These are phyloP conservation scores for Micractinium sp. DNA, from an alignment of 139 green algal species.

Conservation along the genomic window DNA sequence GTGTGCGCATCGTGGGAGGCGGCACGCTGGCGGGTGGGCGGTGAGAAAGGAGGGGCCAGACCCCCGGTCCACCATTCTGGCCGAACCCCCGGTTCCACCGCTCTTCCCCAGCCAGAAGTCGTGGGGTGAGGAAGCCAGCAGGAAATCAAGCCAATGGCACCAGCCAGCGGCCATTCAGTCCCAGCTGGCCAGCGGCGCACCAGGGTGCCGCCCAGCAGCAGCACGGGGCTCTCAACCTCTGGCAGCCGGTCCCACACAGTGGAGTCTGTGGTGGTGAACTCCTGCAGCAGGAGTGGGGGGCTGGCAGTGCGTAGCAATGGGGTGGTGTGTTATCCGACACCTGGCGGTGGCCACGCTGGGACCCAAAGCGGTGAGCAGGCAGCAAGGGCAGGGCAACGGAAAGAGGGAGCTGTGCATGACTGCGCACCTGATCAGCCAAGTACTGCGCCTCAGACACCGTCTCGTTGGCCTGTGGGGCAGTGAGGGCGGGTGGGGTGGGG, in stretches of 20 bases:
- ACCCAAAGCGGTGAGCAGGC: no score
- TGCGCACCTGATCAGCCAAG: not conserved
- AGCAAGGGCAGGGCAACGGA: no score
- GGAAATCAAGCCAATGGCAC: not conserved
- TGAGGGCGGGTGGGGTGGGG: not conserved
- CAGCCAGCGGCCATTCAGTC: not conserved
- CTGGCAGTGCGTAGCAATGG: no score
- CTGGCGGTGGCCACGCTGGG: no score
- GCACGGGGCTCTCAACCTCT: not conserved
- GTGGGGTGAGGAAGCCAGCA: not conserved
- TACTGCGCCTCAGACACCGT: not conserved
- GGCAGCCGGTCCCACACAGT: slow-evolving; percentile 14
- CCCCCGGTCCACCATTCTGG: no score
- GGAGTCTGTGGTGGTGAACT: not conserved
- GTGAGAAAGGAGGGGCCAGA: not conserved
- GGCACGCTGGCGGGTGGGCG: no score
- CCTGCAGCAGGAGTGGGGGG: no score
- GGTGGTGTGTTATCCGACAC: no score
- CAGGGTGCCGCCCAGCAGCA: not conserved
- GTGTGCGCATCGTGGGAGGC: no score
- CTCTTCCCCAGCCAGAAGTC: not conserved
- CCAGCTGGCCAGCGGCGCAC: not conserved
- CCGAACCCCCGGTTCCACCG: no score
- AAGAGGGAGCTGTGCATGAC: no score
- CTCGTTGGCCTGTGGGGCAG: not conserved